Percentiles rank a stretch among this genome's conserved stretches.
phyloP scores from a whole-genome alignment of 352 stramenopile genomes.

The Pythium phragmitis region DNA sequence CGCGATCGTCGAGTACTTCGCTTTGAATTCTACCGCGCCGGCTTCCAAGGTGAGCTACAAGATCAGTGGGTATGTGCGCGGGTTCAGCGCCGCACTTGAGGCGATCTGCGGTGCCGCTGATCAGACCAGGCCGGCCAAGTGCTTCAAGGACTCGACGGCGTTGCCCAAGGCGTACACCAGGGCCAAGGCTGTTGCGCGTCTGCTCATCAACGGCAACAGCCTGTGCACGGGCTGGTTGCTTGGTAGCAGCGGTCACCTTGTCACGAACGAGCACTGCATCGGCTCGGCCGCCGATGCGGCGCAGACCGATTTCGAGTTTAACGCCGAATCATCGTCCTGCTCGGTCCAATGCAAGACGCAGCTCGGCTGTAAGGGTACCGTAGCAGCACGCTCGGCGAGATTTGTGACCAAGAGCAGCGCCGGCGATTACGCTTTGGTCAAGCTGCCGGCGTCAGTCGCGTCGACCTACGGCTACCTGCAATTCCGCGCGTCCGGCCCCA shows the following conservation, averaged over 20 bases:
- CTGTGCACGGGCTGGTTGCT: too few species aligned
- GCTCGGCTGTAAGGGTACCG: slow-evolving; percentile 3
- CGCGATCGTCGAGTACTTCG: too few species aligned
- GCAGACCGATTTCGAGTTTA: too few species aligned
- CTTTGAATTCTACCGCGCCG: background rate
- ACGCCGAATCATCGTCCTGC: too few species aligned
- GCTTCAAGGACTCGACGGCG: background rate
- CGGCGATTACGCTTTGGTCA: slow-evolving; percentile 22
- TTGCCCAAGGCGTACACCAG: background rate
- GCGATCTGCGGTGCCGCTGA: too few species aligned
- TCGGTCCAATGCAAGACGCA: too few species aligned
- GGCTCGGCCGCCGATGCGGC: too few species aligned
- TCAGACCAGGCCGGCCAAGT: background rate
- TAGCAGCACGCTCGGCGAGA: slow-evolving; percentile 15
- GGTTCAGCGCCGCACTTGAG: background rate
- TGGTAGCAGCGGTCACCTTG: too few species aligned
- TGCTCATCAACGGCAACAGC: too few species aligned
- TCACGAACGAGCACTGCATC: too few species aligned
- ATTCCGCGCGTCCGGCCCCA: slow-evolving; percentile 22
- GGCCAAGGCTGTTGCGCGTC: background rate
- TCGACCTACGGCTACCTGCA: slow-evolving; percentile 32
- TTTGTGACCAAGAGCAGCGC: slow-evolving; percentile 23
- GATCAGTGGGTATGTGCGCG: slow-evolving; percentile 22
- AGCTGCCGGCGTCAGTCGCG: slow-evolving; percentile 4
- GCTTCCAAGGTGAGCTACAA: too few species aligned